phyloP scores from a whole-genome alignment of 2,329 filamentous ascomycete species.

The Phoma sp. region DNA sequence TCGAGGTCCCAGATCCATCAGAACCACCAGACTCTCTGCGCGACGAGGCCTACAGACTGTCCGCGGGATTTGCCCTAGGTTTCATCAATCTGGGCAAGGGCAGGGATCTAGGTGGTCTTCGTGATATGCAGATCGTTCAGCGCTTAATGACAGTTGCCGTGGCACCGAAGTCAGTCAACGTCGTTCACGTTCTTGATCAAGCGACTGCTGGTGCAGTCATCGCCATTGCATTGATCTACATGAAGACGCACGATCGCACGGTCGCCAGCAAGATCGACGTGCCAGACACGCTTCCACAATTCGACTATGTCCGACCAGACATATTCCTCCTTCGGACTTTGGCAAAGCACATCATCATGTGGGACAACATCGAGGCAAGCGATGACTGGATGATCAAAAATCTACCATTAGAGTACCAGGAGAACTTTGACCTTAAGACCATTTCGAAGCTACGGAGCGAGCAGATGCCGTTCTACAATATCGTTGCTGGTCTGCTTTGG shows the following conservation, averaged over 20 bases:
- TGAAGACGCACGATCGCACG: slow-evolving; percentile 91
- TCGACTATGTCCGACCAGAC: slow-evolving; percentile 94
- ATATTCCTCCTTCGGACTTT: slow-evolving; percentile 89
- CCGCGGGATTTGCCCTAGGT: slow-evolving; percentile 90
- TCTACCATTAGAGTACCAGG: slow-evolving; percentile 73
- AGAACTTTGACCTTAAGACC: slow-evolving; percentile 64
- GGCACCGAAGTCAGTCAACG: slow-evolving; percentile 85
- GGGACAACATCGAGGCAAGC: slow-evolving; percentile 79
- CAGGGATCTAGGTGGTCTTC: slow-evolving; percentile 82
- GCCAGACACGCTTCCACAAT: slow-evolving; percentile 86
- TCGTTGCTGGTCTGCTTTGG: slow-evolving; percentile 87
- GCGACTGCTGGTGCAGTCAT: slow-evolving; percentile 93
- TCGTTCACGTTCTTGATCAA: slow-evolving; percentile 91
- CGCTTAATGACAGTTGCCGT: slow-evolving; percentile 85
- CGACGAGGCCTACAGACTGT: slow-evolving; percentile 94
- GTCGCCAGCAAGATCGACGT: slow-evolving; percentile 92
- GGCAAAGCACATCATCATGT: slow-evolving; percentile 89
- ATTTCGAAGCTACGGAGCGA: slow-evolving; percentile 73
- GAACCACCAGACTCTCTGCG: slow-evolving; percentile 76
- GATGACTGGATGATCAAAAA: slow-evolving; percentile 77
- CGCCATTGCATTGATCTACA: slow-evolving; percentile 88
- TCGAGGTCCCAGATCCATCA: slow-evolving; percentile 76
- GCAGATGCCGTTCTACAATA: slow-evolving; percentile 92
- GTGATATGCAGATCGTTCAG: slow-evolving; percentile 93
- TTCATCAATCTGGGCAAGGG: slow-evolving; percentile 95